Conservation (phyloP, 805 yeast genomes). For the Hanseniaspora guilliermondii region DNA sequence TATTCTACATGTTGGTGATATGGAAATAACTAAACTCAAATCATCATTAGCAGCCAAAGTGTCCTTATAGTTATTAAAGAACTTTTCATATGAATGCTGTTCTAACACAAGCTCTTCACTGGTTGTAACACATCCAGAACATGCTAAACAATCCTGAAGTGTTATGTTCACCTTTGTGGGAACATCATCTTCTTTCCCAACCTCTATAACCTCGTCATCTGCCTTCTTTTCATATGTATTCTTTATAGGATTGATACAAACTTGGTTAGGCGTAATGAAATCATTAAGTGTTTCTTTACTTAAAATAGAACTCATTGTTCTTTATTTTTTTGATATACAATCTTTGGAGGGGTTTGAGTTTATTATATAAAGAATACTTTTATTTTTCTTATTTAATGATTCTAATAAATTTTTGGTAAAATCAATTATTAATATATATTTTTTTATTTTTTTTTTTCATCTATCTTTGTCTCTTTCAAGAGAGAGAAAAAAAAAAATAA, state of each 20-base stretch:
- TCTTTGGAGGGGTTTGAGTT: too few species aligned
- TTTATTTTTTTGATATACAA: neutral
- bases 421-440: too few species aligned
- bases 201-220: conserved; percentile 54
- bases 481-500: too few species aligned
- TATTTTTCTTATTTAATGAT: too few species aligned
- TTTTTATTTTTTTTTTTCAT: too few species aligned
- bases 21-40: conserved; percentile 53
- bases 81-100: conserved; percentile 75
- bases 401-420: too few species aligned
- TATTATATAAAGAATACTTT: too few species aligned
- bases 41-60: conserved; percentile 19
- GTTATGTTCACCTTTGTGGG: conserved; percentile 67
- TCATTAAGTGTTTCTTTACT: conserved; percentile 88
- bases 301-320: conserved; percentile 66
- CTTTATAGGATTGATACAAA: conserved; percentile 71
- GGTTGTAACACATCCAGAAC: conserved; percentile 93
- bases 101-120: conserved; percentile 92
- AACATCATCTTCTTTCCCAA: conserved; percentile 44
- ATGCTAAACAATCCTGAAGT: conserved; percentile 85
- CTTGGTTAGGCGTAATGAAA: conserved; percentile 86
- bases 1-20: conserved; percentile 77
- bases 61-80: conserved; percentile 43
- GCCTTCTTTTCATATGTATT: conserved; percentile 25
- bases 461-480: too few species aligned